Evolutionary conservation across 345 rosid species (phyloP), one percentile per base, ranked within the genome.

Genomic region (Streptanthus diversifolius): DNA sequence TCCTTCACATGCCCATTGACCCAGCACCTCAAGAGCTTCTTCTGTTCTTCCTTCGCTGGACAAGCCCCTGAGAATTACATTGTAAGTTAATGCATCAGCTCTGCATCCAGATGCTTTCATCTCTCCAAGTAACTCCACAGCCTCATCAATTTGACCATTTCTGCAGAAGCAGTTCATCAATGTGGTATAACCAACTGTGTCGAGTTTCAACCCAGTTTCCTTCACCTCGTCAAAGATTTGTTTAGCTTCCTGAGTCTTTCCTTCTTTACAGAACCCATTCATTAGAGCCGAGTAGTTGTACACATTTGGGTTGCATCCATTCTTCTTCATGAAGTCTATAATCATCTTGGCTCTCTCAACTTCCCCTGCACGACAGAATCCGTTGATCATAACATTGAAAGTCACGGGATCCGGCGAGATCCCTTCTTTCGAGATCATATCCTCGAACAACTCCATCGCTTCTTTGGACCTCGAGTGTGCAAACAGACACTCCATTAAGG

Each of bases 331-430:
- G 37, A 93, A 90, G 19, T 89, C 93, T 64, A 93, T 48, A 67
- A 93, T 87, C 82, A 83, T 88, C 82, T 75, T 80, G 1, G 86
- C 99, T 55, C 75, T 82, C 68, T 83, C 90, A 77, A 85, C 91
- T 80, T 89, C 89, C 59, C 93, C 96, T 9, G 51, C 70, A 17
- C 66, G 69, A 81, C 85, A 85, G 68, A 95, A 95, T 12, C 99
- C 99, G n/a, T 83, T 80, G 14, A 95, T 91, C 81, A 91, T 76
- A 58, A 89, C 75, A 68, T 85, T 88, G 45, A 89, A 95, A 32
- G 85, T 86, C 41, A 89, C 77, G 0, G 84, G 88, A 80, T 95
- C 99, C 0, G 99, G 99, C 27, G 81, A 49, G 63, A 95, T 88
- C 70, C 83, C 81, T 77, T 87, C 85, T 80, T 83, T 81, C 7